Conservation (phyloP, 441 rosid species). For the Populus hybrid region DNA sequence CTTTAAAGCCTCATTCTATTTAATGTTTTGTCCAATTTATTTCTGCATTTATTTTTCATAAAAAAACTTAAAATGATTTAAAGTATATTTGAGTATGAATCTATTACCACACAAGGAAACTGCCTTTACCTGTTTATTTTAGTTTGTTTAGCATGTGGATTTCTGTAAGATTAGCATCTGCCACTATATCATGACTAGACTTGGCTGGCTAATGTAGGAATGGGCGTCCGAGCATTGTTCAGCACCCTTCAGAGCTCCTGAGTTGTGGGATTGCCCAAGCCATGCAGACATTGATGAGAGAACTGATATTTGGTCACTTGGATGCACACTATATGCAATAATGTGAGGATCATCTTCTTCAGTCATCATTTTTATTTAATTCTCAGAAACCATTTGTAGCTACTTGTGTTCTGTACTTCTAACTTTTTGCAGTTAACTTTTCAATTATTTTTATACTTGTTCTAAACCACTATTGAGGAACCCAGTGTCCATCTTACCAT, state of each 20-base stretch:
- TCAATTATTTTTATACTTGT: not conserved
- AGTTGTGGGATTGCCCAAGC: slow-evolving; percentile 98
- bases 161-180: not conserved
- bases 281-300: slow-evolving; percentile 93
- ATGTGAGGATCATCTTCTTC: slow-evolving; percentile 51
- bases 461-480: not conserved
- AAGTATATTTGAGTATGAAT: slow-evolving; percentile 1
- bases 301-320: slow-evolving; percentile 97
- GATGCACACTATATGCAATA: slow-evolving; percentile 95
- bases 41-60: not conserved
- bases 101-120: not conserved
- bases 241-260: slow-evolving; percentile 98
- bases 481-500: not conserved
- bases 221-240: slow-evolving; percentile 98
- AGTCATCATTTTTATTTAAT: not conserved
- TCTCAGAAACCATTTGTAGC: not conserved
- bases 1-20: not conserved
- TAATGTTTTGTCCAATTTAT: not conserved
- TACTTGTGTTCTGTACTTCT: not conserved
- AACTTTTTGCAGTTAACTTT: not conserved
- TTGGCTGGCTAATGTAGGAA: slow-evolving; percentile 48
- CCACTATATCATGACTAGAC: slow-evolving; percentile 10
- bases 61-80: not conserved
- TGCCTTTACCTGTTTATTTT: not conserved
- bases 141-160: not conserved